These are phyloP conservation scores for Millerago galiae DNA, from an alignment of 805 yeast genomes.

Conservation along the genomic window DNA sequence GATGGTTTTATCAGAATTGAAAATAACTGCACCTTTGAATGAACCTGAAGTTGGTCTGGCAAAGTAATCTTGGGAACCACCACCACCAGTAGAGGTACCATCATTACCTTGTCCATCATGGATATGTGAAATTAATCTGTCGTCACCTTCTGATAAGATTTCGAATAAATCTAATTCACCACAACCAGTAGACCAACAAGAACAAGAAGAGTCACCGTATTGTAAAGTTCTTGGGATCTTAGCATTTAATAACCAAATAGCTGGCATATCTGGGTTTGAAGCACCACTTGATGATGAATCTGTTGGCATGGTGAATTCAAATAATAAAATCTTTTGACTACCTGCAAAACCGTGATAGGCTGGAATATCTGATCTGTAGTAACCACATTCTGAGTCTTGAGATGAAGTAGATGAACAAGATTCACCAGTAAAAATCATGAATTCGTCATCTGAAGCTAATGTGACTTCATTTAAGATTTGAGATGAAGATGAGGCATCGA, in stretches of 20 bases:
- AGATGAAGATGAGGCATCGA: constrained; percentile 62
- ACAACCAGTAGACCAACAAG: constrained; percentile 96
- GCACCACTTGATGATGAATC: constrained; percentile 39
- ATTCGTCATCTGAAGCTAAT: constrained; percentile 70
- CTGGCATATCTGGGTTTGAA: constrained; percentile 91
- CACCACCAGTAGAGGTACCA: constrained; percentile 62
- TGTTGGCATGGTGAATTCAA: constrained; percentile 91
- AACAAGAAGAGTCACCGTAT: constrained; percentile 79
- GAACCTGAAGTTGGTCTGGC: constrained; percentile 72
- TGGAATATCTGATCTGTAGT: constrained; percentile 77
- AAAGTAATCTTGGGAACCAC: constrained; percentile 85
- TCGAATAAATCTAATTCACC: constrained; percentile 97
- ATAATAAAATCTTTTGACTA: constrained; percentile 73
- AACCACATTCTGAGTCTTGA: constrained; percentile 57
- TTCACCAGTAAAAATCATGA: constrained; percentile 71
- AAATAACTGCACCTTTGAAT: constrained; percentile 87
- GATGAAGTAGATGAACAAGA: constrained; percentile 40
- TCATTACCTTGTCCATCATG: constrained; percentile 76
- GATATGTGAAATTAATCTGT: constrained; percentile 69
- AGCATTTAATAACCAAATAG: constrained; percentile 93
- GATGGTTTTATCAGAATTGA: constrained; percentile 48
- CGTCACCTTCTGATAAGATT: constrained; percentile 70
- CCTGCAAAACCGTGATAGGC: constrained; percentile 96
- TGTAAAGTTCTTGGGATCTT: constrained; percentile 95
- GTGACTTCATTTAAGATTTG: constrained; percentile 63